Evolutionary conservation across 441 rosid genomes (phyloP), one percentile per base, ranked within the genome.

Genomic region (Aquilaria agallochum): DNA sequence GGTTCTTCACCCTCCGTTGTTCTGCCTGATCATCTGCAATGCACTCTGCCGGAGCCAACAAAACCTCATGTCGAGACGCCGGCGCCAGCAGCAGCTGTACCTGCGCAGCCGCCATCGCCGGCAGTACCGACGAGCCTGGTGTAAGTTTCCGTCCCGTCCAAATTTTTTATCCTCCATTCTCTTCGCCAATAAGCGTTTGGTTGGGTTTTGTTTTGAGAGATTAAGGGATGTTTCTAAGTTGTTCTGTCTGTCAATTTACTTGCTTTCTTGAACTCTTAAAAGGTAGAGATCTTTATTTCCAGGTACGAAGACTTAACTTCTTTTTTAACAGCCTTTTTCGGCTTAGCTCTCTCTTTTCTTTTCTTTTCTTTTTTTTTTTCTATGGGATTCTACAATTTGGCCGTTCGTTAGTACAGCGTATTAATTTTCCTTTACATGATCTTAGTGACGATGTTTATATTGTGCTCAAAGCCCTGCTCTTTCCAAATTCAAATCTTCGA

Each of bases 21-120:
- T 54, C 69, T 78, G 40, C 87, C 88, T 8, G 87, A 87, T 58
- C 88, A 82, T 55, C 82, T 86, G 58, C 83, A 77, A 63, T 62
- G 80, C 58, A 55, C 72, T 52, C 47, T 83, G 80, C 3, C 79
- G 72, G 56, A 81, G 45, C 50, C 74, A 15, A 58, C 60, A 54
- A 70, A 20, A 53, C 63, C 67, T 20, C 59, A 70, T 58, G 76
- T 63, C 27, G 72, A 65, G 62, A 42, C 68, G 60, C 76, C 69
- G 49, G 64, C 51, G 30, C 78, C 48, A 60, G 64, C 46, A 34
- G 65, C 60, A 27, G 64, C 62, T n/a, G 59, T 62, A 15, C 56
- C 69, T 44, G 62, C 56, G 60, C 42, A 74, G 55, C 71, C 68
- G n/a, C 71, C 77, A 60, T 71, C 68, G 27, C 34, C 60, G 11